Base-by-base conservation (phyloP, 192 early-diverging fungal species). In the Funneliformis mosseae region DNA sequence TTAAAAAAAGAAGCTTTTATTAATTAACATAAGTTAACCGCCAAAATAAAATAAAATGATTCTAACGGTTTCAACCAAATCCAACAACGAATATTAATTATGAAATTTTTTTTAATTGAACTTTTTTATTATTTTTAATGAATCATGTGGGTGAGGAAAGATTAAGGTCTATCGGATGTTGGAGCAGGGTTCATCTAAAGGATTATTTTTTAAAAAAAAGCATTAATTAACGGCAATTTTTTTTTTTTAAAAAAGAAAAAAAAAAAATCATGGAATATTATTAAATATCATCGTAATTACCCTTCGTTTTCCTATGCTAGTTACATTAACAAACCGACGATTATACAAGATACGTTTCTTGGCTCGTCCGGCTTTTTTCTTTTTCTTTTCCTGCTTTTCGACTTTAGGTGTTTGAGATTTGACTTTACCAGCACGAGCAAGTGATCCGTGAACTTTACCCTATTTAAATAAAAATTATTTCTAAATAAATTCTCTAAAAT, bases 401-500 rank as follows among this genome's bases (percentile, higher is more conserved):
- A 98, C 98, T 92, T 97, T 98, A 84, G 98, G 96, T 83, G 93
- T 95, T 90, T 98, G 97, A 82, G 93, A 94, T 96, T 99, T 99
- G 88, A 99, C 98, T 91, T 99, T 99, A 94, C 98, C 98, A 91
- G 98, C 98, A 98, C 98, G 97, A 91, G 98, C 95, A 87, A 99
- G 93, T 84, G 96, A 97, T 91, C 97, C 97, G 94, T 99, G 97
- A 87, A 99, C 97, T 94, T 99, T 99, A 93, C 97, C 97, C 97
- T 97, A 88, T 18, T 55, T 21, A 18, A 55, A 55, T 9, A 45
- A 45, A 45, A 21, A 21, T 55, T 55, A 4, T 55, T 55, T 5
- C 6, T 55, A 6, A 55, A 55, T 55, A 55, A 55, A 4, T 4
- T 9, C 0, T 9, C 16, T 21, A 55, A 1, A n/a, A 6, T 21